Evolutionary conservation across 2,329 filamentous ascomycete species (phyloP).

Genomic region (Aschersonia sp.): DNA sequence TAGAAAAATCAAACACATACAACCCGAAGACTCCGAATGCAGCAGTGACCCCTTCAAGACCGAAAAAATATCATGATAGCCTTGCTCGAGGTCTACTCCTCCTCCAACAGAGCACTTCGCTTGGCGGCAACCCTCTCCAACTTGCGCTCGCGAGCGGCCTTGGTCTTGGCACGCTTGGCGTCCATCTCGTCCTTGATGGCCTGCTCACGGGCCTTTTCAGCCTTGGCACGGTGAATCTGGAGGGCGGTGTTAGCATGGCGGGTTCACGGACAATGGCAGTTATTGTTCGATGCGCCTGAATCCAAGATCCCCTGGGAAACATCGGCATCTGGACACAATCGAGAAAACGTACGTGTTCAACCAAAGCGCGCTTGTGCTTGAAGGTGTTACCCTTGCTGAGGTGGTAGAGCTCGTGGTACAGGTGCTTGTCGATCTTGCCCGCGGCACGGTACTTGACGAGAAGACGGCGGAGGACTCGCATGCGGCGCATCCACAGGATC

Average conservation of each 20-base stretch:
- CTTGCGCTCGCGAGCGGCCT: constrained; percentile 98
- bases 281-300: not conserved
- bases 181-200: constrained; percentile 99
- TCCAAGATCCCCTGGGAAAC: not conserved
- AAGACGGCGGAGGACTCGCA: constrained; percentile 96
- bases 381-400: constrained; percentile 99
- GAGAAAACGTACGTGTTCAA: constrained; percentile 84
- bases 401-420: constrained; percentile 99
- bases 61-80: constrained; percentile 19
- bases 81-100: constrained; percentile 38
- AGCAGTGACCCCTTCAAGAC: constrained; percentile 39
- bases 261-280: not conserved
- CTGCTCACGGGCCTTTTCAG: constrained; percentile 94
- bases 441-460: constrained; percentile 99
- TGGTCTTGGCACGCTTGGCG: constrained; percentile 99
- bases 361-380: constrained; percentile 99
- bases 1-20: constrained; percentile 29
- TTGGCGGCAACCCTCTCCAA: constrained; percentile 81
- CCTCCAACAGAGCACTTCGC: constrained; percentile 71
- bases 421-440: constrained; percentile 99
- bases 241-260: not conserved
- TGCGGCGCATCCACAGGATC: constrained; percentile 98
- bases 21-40: constrained; percentile 47
- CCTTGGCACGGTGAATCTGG: constrained; percentile 99
- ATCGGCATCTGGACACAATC: not conserved